Percentiles rank a stretch among this genome's conserved stretches.
phyloP scores from a whole-genome alignment of 169 alveolate species.

The Miamiensis avidus region DNA sequence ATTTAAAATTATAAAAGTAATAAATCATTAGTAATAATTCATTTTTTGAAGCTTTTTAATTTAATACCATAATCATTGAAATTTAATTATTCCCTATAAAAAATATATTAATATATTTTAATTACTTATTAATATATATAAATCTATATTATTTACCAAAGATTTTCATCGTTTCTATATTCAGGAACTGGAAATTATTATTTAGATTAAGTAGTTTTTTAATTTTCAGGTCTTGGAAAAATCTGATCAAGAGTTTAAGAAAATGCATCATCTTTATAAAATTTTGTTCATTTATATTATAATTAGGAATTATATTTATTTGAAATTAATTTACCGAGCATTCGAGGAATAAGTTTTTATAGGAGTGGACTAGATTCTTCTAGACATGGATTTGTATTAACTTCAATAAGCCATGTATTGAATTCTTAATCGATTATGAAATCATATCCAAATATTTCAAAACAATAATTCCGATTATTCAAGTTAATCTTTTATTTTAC shows the following conservation, averaged over 20 bases:
- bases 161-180: constrained; percentile 1
- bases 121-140: too few relatives aligned
- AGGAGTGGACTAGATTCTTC: constrained; percentile 55
- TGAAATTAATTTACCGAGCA: constrained; percentile 19
- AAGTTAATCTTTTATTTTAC: constrained; percentile 52
- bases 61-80: too few relatives aligned
- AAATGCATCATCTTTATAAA: constrained; percentile 22
- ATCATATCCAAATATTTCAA: constrained; percentile 80
- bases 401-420: constrained; percentile 78
- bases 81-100: too few relatives aligned
- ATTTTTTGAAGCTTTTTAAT: too few relatives aligned
- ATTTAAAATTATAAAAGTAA: too few relatives aligned
- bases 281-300: background rate
- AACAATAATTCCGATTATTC: constrained; percentile 54
- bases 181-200: constrained; percentile 7
- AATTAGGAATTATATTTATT: constrained; percentile 2
- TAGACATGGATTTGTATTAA: constrained; percentile 75
- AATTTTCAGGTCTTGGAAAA: background rate
- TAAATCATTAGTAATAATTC: too few relatives aligned
- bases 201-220: background rate
- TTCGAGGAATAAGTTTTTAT: constrained; percentile 47
- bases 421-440: constrained; percentile 76
- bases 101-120: too few relatives aligned
- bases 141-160: too few relatives aligned
- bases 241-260: background rate